Evolutionary conservation across 371 early-diverging fungal genomes (phyloP), one percentile per base, ranked within the genome.

Genomic region (Apophysomyces sp.): DNA sequence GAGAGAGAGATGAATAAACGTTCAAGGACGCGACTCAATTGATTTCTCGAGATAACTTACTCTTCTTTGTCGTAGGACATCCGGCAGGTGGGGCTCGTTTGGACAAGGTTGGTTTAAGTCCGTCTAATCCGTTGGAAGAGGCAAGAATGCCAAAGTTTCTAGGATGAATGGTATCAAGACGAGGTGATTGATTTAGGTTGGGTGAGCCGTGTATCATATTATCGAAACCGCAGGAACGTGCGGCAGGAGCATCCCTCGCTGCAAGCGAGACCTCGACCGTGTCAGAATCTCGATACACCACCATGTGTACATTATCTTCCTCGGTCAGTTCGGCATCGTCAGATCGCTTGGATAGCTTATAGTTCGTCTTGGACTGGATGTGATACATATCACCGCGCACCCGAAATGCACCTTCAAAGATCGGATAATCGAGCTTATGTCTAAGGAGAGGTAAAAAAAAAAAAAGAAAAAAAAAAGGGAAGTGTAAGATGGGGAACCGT

Each of bases 201-300:
- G 9, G 9, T 4, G 49, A 2, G 21, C 21, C 24, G 2, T 18
- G 21, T 7, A 21, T n/a, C 13, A 77, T 21, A 2, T 40, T 65
- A 65, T 78, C 76, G 57, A 68, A 66, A 15, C 71, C 79, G 60
- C 80, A 81, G 6, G 58, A 62, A 18, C 15, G n/a, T 4, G 41
- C 30, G 6, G 51, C 52, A 41, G 39, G 26, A 13, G 18, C 63
- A 37, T 60, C 60, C 26, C 66, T 61, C 26, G 54, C 39, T 34
- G 37, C 16, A 15, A 62, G 59, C 24, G 56, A 49, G 26, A 58
- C 53, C 9, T 39, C 15, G n/a, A 59, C 58, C 1, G 74, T 79
- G 63, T 92, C 91, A 0, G 91, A 89, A 57, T 86, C 85, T 18
- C 92, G 86, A 68, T 88, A 92, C 26, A 90, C 83, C 15, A 89